These are phyloP conservation scores for Tolypocladium capitatum DNA, from an alignment of 2,329 filamentous ascomycete genomes.

Conservation along the genomic window DNA sequence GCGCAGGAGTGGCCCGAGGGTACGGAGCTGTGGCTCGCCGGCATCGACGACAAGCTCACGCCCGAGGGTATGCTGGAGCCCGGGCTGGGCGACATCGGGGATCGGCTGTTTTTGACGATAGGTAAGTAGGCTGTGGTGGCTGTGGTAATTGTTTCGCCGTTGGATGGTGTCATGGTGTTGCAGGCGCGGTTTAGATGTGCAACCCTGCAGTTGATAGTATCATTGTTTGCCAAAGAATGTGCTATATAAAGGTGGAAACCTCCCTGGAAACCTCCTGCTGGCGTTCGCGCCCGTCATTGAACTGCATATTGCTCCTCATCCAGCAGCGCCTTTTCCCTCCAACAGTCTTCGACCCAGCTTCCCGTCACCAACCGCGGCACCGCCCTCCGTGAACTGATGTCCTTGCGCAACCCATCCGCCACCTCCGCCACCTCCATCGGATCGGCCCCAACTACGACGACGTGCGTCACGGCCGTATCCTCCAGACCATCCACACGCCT, in stretches of 20 bases:
- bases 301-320: conserved; percentile 57
- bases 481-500: conserved; percentile 35
- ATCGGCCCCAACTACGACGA: conserved; percentile 39
- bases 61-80: conserved; percentile 81
- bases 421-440: conserved; percentile 22
- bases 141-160: not conserved
- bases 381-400: conserved; percentile 28
- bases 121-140: conserved; percentile 2
- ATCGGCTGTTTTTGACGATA: conserved; percentile 71
- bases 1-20: conserved; percentile 67
- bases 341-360: conserved; percentile 68
- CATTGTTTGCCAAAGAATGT: not conserved
- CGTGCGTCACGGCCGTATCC: conserved; percentile 53
- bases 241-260: not conserved
- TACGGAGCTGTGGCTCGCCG: conserved; percentile 71
- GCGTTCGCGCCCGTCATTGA: conserved; percentile 3
- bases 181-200: not conserved
- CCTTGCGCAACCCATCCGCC: conserved; percentile 30
- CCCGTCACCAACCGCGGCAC: conserved; percentile 57
- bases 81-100: conserved; percentile 80
- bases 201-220: not conserved
- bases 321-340: conserved; percentile 62
- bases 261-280: not conserved
- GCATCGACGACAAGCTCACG: conserved; percentile 61
- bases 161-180: not conserved